A percentile compares a stretch with the other conserved stretches of the same genome.
Evolutionary conservation across 2,329 filamentous ascomycete species (phyloP).

Genomic region (Epichloe elymi): DNA sequence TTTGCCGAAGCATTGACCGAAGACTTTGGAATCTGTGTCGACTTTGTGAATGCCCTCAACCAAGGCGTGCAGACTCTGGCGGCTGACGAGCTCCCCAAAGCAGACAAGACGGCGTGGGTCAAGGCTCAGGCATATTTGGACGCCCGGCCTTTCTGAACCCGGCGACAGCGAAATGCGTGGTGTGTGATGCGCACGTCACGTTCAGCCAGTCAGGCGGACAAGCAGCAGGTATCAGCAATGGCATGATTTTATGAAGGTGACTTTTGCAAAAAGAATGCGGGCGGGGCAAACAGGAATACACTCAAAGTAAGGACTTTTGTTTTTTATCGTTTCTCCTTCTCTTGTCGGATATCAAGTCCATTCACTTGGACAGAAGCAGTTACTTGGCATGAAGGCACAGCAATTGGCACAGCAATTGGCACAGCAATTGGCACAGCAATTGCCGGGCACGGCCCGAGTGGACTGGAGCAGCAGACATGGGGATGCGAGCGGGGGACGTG

Average conservation of each 20-base stretch:
- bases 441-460: too few relatives aligned
- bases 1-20: slow-evolving; percentile 44
- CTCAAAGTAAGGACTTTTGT: not conserved
- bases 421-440: too few relatives aligned
- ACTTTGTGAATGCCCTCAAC: slow-evolving; percentile 45
- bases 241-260: not conserved
- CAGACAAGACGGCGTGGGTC: slow-evolving; percentile 39
- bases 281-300: not conserved
- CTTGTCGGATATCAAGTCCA: not conserved
- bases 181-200: not conserved
- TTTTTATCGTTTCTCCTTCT: not conserved
- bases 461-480: too few relatives aligned
- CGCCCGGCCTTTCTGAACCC: slow-evolving; percentile 24
- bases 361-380: not conserved
- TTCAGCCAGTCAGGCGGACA: too few relatives aligned
- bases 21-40: slow-evolving; percentile 43
- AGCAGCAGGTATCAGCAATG: not conserved
- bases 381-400: not conserved
- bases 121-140: slow-evolving; percentile 41
- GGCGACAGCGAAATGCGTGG: not conserved
- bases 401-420: too few relatives aligned
- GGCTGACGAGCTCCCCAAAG: slow-evolving; percentile 31
- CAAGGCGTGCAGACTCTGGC: slow-evolving; percentile 42
- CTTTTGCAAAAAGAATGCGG: not conserved
- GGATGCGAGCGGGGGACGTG: too few relatives aligned